These are phyloP conservation scores for Gossypioides kirkii DNA, from an alignment of 345 rosid genomes.

Conservation along the genomic window DNA sequence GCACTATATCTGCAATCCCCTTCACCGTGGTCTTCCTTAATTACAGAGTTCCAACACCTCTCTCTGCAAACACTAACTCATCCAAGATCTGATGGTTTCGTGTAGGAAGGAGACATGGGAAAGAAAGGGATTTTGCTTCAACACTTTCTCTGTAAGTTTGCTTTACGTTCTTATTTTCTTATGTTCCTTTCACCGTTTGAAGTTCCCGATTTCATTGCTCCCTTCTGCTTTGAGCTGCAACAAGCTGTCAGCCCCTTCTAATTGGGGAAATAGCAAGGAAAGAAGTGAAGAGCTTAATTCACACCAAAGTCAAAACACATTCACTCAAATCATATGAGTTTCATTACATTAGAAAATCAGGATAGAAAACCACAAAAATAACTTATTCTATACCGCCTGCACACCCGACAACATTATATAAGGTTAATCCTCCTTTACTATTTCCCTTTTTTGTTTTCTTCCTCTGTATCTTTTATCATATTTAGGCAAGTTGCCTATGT, in stretches of 20 bases:
- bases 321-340: conserved; percentile 40
- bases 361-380: conserved; percentile 11
- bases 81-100: background rate
- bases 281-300: conserved; percentile 20
- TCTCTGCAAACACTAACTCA: conserved; percentile 7
- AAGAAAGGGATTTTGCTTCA: background rate
- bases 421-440: conserved; percentile 47
- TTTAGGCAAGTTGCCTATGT: conserved; percentile 58
- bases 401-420: conserved; percentile 34
- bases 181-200: background rate
- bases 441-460: background rate
- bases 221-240: conserved; percentile 7
- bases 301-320: conserved; percentile 48
- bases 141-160: conserved; percentile 18
- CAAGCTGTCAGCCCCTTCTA: background rate
- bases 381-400: conserved; percentile 56
- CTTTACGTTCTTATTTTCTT: conserved; percentile 4
- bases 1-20: conserved; percentile 15
- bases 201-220: background rate
- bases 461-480: conserved; percentile 27
- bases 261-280: background rate
- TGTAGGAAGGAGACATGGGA: background rate
- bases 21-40: background rate
- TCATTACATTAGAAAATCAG: conserved; percentile 47
- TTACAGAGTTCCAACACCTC: conserved; percentile 11